Evolutionary conservation across 2,329 filamentous ascomycete genomes (phyloP).

Genomic region (Beauveria bassiana): DNA sequence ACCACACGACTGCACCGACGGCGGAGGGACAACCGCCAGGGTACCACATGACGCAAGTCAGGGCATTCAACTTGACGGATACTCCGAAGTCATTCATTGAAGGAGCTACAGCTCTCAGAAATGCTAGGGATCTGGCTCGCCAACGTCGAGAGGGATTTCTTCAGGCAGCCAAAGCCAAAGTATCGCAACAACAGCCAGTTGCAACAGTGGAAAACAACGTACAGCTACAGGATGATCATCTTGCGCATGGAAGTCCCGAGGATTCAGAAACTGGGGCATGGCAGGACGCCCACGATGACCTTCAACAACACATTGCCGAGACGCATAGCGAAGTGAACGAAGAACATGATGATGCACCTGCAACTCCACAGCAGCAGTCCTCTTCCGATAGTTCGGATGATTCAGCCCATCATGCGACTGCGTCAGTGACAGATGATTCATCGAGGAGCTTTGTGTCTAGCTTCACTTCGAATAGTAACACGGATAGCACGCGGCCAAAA

Average conservation of each 20-base stretch:
- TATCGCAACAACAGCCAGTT: background rate
- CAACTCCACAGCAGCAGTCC: background rate
- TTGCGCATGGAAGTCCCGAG: too few species aligned
- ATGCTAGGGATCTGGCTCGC: conserved; percentile 30
- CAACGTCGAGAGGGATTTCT: conserved; percentile 29
- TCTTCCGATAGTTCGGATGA: background rate
- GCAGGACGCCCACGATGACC: background rate
- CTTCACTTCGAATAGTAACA: background rate
- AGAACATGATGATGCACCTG: background rate
- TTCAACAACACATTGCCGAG: background rate
- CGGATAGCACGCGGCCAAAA: background rate
- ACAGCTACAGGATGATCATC: too few species aligned
- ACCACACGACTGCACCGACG: conserved; percentile 26
- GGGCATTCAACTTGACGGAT: conserved; percentile 21
- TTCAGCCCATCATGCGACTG: background rate
- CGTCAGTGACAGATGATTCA: background rate
- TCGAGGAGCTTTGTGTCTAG: background rate
- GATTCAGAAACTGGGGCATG: background rate
- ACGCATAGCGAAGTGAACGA: background rate
- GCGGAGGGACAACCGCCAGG: conserved; percentile 23
- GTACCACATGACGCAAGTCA: conserved; percentile 34
- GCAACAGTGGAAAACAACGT: too few species aligned
- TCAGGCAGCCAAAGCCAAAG: conserved; percentile 20
- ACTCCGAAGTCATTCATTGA: conserved; percentile 22
- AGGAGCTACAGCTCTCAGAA: conserved; percentile 31